phyloP scores from a whole-genome alignment of 148 eudicot species.

The Cornus controversa region DNA sequence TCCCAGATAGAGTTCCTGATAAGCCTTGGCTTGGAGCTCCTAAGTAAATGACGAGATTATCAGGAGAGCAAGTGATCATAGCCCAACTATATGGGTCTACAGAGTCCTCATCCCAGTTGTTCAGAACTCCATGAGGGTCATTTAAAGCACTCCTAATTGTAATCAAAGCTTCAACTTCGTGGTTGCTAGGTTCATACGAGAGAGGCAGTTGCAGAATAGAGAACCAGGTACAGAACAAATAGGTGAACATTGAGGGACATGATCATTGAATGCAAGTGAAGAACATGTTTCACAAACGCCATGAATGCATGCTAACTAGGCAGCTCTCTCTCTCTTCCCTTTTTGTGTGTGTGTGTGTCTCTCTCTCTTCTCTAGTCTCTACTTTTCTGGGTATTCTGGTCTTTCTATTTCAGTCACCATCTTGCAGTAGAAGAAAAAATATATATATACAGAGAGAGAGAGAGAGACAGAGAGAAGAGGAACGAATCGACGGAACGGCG shows the following conservation, averaged over 20 bases:
- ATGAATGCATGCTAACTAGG: neutral
- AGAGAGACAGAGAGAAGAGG: no score
- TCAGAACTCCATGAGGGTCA: constrained; percentile 78
- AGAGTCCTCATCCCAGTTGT: constrained; percentile 92
- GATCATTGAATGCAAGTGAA: constrained; percentile 10
- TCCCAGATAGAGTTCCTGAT: constrained; percentile 69
- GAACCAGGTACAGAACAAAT: constrained; percentile 19
- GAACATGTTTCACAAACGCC: constrained; percentile 6
- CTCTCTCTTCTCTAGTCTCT: neutral
- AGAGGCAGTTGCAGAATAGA: constrained; percentile 27
- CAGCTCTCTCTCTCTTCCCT: neutral
- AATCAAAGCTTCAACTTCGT: constrained; percentile 90
- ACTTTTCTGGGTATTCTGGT: neutral
- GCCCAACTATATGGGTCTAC: constrained; percentile 99
- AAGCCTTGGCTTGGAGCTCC: constrained; percentile 96
- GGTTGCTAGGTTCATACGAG: constrained; percentile 71
- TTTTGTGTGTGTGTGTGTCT: no score
- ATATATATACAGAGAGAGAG: neutral
- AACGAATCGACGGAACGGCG: neutral
- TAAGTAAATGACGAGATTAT: constrained; percentile 67
- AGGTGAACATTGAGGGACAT: constrained; percentile 18
- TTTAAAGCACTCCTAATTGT: constrained; percentile 44
- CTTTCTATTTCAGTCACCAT: constrained; percentile 9
- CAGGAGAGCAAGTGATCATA: constrained; percentile 90
- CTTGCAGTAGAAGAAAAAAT: neutral